Conservation (phyloP, 1,284 basidiomycete species). For the Apiotrichum montevideense region DNA sequence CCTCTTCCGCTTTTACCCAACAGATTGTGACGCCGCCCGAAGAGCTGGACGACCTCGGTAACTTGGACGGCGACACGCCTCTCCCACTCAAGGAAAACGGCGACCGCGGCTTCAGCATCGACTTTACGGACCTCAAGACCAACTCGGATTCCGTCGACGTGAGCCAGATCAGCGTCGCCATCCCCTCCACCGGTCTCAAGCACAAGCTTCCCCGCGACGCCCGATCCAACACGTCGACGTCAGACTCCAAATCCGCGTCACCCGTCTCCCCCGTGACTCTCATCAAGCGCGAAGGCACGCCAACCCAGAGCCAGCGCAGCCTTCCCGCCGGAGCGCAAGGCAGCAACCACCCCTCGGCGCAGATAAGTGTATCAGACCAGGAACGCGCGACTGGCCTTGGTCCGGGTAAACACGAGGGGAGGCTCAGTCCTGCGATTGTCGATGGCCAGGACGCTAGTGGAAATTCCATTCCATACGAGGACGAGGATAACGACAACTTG, state of each 20-base stretch:
- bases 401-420: conserved; percentile 27
- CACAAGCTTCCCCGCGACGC: neutral
- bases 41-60: too few relatives aligned
- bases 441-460: conserved; percentile 5
- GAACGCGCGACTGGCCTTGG: conserved; percentile 31
- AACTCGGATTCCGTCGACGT: conserved; percentile 2
- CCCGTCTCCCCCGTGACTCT: too few relatives aligned
- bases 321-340: conserved; percentile 17
- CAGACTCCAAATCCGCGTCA: too few relatives aligned
- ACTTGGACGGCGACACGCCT: neutral
- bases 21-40: too few relatives aligned
- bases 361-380: conserved; percentile 14
- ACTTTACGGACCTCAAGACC: neutral
- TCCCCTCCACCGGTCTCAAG: conserved; percentile 9
- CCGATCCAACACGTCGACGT: neutral
- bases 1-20: too few relatives aligned
- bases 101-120: neutral
- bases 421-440: conserved; percentile 5
- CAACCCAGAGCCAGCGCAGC: neutral
- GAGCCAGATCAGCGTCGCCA: conserved; percentile 3
- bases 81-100: neutral
- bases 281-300: neutral
- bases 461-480: neutral
- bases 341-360: neutral
- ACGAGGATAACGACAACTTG: neutral